Evolutionary conservation across 2,329 filamentous ascomycete species (phyloP).

Genomic region (Cercospora zeae-maydis): DNA sequence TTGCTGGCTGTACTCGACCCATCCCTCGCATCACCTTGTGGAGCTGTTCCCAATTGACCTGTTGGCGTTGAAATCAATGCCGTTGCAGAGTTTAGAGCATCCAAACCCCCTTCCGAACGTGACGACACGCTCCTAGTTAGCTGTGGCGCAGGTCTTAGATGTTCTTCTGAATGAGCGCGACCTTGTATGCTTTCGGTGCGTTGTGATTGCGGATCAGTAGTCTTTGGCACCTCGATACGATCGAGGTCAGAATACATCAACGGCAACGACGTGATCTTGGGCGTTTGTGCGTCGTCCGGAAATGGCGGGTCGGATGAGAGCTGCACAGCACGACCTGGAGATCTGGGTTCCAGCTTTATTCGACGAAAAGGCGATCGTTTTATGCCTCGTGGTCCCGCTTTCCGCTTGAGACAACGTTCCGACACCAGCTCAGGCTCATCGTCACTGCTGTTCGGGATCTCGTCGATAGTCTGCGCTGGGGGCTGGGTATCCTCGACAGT

Average conservation of each 20-base stretch:
- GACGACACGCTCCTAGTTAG: slow-evolving; percentile 21
- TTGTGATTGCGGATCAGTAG: slow-evolving; percentile 35
- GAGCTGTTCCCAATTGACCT: neutral
- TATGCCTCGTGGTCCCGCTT: slow-evolving; percentile 29
- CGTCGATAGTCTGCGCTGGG: slow-evolving; percentile 2
- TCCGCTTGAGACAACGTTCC: slow-evolving; percentile 44
- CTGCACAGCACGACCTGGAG: slow-evolving; percentile 28
- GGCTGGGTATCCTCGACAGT: slow-evolving; percentile 34
- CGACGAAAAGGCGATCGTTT: slow-evolving; percentile 22
- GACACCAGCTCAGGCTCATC: slow-evolving; percentile 43
- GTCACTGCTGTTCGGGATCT: slow-evolving; percentile 31
- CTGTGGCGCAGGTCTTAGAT: slow-evolving; percentile 10
- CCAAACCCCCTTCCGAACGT: slow-evolving; percentile 24
- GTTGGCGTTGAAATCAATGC: neutral
- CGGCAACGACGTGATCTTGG: neutral
- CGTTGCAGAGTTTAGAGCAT: neutral
- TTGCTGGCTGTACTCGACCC: neutral
- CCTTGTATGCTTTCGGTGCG: slow-evolving; percentile 15
- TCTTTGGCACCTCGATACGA: neutral
- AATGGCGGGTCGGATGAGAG: slow-evolving; percentile 39
- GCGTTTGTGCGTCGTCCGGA: neutral
- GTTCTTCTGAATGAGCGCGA: slow-evolving; percentile 27
- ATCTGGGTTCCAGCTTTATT: slow-evolving; percentile 31
- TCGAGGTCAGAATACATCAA: slow-evolving; percentile 5
- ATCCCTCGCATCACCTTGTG: neutral